A percentile compares a stretch with the other conserved stretches of the same genome.
These are phyloP conservation scores for Eucommia ulmoides DNA, from an alignment of 257 asterid species.

Conservation along the genomic window DNA sequence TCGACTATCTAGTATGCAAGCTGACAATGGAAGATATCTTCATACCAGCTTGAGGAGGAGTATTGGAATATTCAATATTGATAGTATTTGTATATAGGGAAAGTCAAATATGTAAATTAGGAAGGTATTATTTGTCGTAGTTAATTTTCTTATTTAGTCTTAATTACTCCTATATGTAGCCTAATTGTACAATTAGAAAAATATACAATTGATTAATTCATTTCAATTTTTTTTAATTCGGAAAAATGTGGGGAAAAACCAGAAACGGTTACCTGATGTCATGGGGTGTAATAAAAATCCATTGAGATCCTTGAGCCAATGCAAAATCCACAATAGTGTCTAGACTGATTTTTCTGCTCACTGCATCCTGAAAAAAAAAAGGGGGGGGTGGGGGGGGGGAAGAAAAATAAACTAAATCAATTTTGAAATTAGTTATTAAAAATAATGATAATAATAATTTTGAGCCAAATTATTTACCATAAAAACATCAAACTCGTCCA, in stretches of 20 bases:
- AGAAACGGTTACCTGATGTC: slow-evolving; percentile 58
- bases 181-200: not conserved
- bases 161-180: not conserved
- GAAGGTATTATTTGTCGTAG: not conserved
- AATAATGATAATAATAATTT: not conserved
- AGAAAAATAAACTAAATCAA: slow-evolving; percentile 1
- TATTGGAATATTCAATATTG: too few relatives aligned
- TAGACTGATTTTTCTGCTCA: slow-evolving; percentile 93
- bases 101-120: not conserved
- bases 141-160: not conserved
- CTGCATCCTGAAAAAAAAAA: slow-evolving; percentile 60
- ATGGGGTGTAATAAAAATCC: slow-evolving; percentile 96
- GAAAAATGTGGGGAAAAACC: too few relatives aligned
- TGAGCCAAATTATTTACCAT: slow-evolving; percentile 42
- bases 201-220: too few relatives aligned
- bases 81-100: not conserved
- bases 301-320: slow-evolving; percentile 80
- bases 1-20: too few relatives aligned
- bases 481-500: slow-evolving; percentile 98
- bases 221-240: too few relatives aligned
- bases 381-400: not conserved
- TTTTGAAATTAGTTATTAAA: too few relatives aligned
- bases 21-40: too few relatives aligned
- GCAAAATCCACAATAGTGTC: slow-evolving; percentile 90
- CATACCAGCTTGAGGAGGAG: too few relatives aligned